Evolutionary conservation across 805 yeast species (phyloP).

Genomic region (Sugiyamaella qingdaonensis): DNA sequence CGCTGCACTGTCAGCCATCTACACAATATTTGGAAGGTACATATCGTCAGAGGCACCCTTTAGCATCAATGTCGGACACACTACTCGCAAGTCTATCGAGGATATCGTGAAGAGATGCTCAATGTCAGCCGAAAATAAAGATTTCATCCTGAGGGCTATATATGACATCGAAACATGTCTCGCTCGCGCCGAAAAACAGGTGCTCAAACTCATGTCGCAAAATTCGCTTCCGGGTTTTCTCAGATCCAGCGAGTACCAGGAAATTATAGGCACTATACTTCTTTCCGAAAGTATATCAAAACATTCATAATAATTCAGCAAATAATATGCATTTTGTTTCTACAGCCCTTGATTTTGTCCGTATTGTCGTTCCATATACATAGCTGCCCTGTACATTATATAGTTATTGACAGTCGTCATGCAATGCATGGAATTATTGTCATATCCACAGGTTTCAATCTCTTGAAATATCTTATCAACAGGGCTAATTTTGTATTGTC

Average conservation of each 20-base stretch:
- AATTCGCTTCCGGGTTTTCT: conserved; percentile 74
- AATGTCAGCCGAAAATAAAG: neutral
- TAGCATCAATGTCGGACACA: conserved; percentile 64
- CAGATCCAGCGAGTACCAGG: conserved; percentile 30
- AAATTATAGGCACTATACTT: neutral
- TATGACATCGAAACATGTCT: conserved; percentile 20
- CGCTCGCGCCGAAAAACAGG: conserved; percentile 45
- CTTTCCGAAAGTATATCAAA: neutral
- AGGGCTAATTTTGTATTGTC: neutral
- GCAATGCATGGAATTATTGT: too few relatives aligned
- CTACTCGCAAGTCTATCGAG: conserved; percentile 1
- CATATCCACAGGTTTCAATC: too few relatives aligned
- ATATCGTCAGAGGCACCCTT: conserved; percentile 63
- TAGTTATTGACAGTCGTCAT: too few relatives aligned
- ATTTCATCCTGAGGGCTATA: neutral
- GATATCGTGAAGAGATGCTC: neutral
- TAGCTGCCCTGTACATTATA: too few relatives aligned
- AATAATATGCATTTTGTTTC: too few relatives aligned
- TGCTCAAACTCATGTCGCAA: conserved; percentile 58
- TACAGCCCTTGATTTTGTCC: too few relatives aligned
- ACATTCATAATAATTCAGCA: too few relatives aligned
- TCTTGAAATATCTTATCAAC: too few relatives aligned
- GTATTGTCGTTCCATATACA: too few relatives aligned
- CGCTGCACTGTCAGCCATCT: conserved; percentile 57
- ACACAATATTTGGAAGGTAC: conserved; percentile 61